These are phyloP conservation scores for Pleomassaria siparia DNA, from an alignment of 2,329 filamentous ascomycete species.

Conservation along the genomic window DNA sequence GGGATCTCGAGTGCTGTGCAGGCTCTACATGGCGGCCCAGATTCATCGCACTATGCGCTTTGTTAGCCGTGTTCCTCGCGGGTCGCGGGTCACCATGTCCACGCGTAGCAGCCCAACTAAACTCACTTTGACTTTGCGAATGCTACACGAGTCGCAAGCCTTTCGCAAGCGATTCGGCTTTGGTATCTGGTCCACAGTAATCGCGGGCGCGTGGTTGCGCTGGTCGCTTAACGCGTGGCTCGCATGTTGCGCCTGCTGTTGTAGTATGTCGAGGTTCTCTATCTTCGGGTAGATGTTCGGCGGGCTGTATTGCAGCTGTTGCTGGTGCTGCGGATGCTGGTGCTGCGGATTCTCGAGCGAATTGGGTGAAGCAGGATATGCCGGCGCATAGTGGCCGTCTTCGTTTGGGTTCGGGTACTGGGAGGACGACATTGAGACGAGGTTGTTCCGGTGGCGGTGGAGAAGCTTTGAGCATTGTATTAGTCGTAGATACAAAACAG, in stretches of 20 bases:
- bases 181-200: conserved; percentile 19
- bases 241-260: conserved; percentile 40
- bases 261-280: conserved; percentile 41
- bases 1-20: conserved; percentile 67
- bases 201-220: conserved; percentile 16
- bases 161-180: conserved; percentile 44
- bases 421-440: conserved; percentile 5
- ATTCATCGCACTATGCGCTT: conserved; percentile 60
- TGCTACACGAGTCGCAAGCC: conserved; percentile 47
- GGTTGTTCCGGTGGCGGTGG: conserved; percentile 5
- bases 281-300: conserved; percentile 36
- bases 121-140: conserved; percentile 44
- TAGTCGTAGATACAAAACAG: background rate
- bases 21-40: conserved; percentile 66
- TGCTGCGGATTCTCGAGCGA: conserved; percentile 14
- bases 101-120: background rate
- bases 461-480: background rate
- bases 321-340: conserved; percentile 16
- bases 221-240: conserved; percentile 36
- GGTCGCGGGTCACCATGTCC: background rate
- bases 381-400: conserved; percentile 37
- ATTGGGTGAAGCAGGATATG: conserved; percentile 29
- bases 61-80: conserved; percentile 12
- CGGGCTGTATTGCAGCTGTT: conserved; percentile 22
- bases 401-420: conserved; percentile 24